A percentile compares a stretch with the other conserved stretches of the same genome.
Evolutionary conservation across 2,329 filamentous ascomycete species (phyloP).

Genomic region (Nemania abortiva): DNA sequence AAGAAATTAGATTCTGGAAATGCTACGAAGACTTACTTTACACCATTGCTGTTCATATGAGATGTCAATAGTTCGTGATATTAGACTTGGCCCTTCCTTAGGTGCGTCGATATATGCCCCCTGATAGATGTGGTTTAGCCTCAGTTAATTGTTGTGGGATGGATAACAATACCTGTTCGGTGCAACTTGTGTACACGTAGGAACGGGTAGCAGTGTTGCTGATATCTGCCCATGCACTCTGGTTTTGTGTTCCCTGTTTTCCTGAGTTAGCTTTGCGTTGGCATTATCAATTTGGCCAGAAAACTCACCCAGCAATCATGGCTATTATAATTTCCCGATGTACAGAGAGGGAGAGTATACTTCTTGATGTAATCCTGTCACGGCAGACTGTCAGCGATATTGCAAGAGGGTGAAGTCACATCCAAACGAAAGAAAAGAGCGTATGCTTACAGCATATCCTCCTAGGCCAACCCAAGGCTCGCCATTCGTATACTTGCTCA

Average conservation of each 20-base stretch:
- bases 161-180: slow-evolving; percentile 53
- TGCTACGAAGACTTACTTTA: slow-evolving; percentile 40
- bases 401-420: neutral
- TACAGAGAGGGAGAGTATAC: slow-evolving; percentile 58
- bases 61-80: slow-evolving; percentile 61
- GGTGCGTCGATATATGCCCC: slow-evolving; percentile 64
- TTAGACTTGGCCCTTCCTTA: slow-evolving; percentile 57
- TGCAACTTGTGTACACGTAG: slow-evolving; percentile 64
- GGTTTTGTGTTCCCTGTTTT: slow-evolving; percentile 50
- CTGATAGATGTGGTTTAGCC: slow-evolving; percentile 22
- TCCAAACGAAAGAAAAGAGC: neutral
- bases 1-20: neutral
- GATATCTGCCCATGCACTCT: slow-evolving; percentile 58
- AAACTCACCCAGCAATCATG: slow-evolving; percentile 58
- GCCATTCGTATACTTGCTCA: slow-evolving; percentile 63
- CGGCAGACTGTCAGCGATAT: slow-evolving; percentile 13
- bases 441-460: slow-evolving; percentile 56
- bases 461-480: slow-evolving; percentile 64
- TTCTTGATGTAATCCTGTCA: slow-evolving; percentile 60
- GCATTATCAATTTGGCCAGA: neutral
- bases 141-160: neutral
- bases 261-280: slow-evolving; percentile 5
- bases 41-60: slow-evolving; percentile 68
- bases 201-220: slow-evolving; percentile 57
- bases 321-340: slow-evolving; percentile 56